These are phyloP conservation scores for Symmetrospora coprosmae DNA, from an alignment of 768 basidiomycete genomes.

Conservation along the genomic window DNA sequence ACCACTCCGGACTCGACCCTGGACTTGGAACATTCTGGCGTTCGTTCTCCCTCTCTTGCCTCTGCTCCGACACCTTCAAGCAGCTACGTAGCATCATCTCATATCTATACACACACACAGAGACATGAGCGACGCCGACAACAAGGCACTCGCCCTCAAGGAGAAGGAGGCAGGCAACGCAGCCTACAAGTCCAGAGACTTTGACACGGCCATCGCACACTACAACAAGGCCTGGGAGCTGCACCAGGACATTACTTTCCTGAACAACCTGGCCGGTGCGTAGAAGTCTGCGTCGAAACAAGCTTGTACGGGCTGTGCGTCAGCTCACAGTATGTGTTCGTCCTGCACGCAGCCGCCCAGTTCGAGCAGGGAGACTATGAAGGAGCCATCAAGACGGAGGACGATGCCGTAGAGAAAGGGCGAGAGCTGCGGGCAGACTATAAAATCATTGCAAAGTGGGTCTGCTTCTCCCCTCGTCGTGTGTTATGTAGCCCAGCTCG, in stretches of 20 bases:
- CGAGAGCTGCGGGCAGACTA: conserved; percentile 80
- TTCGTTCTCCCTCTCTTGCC: too few species aligned
- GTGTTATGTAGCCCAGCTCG: not conserved
- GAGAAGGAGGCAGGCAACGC: conserved; percentile 28
- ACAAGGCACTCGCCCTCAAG: conserved; percentile 20
- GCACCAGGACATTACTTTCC: conserved; percentile 83
- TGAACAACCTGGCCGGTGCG: conserved; percentile 74
- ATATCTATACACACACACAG: not conserved
- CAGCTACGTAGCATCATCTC: too few species aligned
- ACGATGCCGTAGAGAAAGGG: conserved; percentile 94
- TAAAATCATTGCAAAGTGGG: conserved; percentile 74
- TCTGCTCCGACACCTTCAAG: too few species aligned
- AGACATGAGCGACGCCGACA: conserved; percentile 2
- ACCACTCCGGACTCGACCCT: too few species aligned
- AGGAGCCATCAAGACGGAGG: conserved; percentile 75
- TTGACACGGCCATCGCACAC: conserved; percentile 57
- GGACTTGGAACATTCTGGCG: too few species aligned
- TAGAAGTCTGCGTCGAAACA: not conserved
- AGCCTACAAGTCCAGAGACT: conserved; percentile 44
- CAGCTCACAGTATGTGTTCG: not conserved
- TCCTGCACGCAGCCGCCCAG: conserved; percentile 53
- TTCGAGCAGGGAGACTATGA: conserved; percentile 88
- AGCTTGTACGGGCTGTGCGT: too few species aligned
- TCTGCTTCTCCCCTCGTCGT: not conserved
- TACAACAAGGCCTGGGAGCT: conserved; percentile 83